Evolutionary conservation across 345 rosid species (phyloP).

Genomic region (Noccaea caerulescens): DNA sequence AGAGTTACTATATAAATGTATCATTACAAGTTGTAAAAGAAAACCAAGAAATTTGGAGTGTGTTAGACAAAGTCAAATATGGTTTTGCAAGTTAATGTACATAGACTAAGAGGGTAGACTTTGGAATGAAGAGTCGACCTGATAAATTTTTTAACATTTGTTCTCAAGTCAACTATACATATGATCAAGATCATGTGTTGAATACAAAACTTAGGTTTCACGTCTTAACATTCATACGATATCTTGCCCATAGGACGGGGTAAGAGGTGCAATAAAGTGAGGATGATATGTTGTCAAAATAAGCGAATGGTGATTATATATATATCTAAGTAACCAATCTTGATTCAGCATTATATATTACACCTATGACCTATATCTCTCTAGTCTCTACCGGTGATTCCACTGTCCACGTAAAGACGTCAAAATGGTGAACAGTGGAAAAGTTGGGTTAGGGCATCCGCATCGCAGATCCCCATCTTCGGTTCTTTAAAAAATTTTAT

Average conservation of each 20-base stretch:
- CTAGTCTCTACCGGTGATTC: too few species aligned
- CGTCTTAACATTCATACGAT: conserved; percentile 21
- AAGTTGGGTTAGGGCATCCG: too few species aligned
- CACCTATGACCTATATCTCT: too few species aligned
- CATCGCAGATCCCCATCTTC: too few species aligned
- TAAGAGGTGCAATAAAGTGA: conserved; percentile 16
- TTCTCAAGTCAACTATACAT: conserved; percentile 6
- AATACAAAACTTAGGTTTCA: conserved; percentile 28
- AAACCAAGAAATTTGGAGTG: conserved; percentile 15
- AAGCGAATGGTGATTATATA: not conserved
- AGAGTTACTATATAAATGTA: conserved; percentile 16
- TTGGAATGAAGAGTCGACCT: conserved; percentile 20
- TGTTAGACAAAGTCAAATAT: conserved; percentile 33
- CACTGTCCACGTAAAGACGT: not conserved
- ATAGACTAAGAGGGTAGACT: conserved; percentile 2
- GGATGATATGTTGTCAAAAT: not conserved
- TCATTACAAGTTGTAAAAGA: conserved; percentile 32
- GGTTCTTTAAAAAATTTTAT: too few species aligned
- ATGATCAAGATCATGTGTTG: not conserved
- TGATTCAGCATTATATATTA: not conserved
- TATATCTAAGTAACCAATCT: not conserved
- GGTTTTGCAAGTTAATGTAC: conserved; percentile 11
- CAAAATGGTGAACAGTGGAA: not conserved
- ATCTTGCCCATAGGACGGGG: conserved; percentile 12
- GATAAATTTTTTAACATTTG: not conserved